Base-by-base conservation (phyloP, 1,284 basidiomycete genomes). In the Wolfiporia cocos region DNA sequence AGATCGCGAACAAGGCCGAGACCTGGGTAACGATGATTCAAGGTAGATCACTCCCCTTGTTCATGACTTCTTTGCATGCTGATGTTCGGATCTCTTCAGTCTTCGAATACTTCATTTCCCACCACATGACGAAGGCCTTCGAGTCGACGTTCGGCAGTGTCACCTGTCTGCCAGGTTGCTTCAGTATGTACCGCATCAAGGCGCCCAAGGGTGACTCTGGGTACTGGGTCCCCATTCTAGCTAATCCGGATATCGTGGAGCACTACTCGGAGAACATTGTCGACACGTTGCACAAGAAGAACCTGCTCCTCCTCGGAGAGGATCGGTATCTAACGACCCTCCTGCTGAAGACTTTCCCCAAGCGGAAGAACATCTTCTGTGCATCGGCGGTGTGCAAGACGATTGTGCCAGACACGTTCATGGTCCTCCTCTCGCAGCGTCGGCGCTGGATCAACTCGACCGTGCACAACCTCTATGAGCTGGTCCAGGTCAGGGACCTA, bases 401-500 rank as follows among this genome's bases (percentile, higher is more conserved):
- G 20, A 78, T 97, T 52, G 96, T 96, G 2, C 95, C 96, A 1
- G 93, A 99, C 62, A 92, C 91, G 2, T 99, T 99, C 78, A 73
- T 77, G 40, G 81, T 98, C 33, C 73, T 99, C 35, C 78, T 99
- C 19, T 97, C 93, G 3, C 95, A 99, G 63, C 89, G 96, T 55
- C 86, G 96, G 57, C 86, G 96, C 49, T 99, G 95, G 96, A 99
- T 99, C 71, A 99, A 99, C 71, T 97, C 93, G 47, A 99, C 96
- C 0, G 85, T 99, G 37, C 96, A 99, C 71, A 99, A 99, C 58
- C 71, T 99, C 36, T 87, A 90, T 44, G 96, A 99, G 62, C 75
- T 99, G 48, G 70, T 98, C 35, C 77, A 96, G 41, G 95, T 99
- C 26, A 84, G 92, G 35, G 94, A 99, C 64, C 79, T 98, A 15